Conservation (phyloP, 1,139 yeast species). For the Saccharomycopsis hybrid region DNA sequence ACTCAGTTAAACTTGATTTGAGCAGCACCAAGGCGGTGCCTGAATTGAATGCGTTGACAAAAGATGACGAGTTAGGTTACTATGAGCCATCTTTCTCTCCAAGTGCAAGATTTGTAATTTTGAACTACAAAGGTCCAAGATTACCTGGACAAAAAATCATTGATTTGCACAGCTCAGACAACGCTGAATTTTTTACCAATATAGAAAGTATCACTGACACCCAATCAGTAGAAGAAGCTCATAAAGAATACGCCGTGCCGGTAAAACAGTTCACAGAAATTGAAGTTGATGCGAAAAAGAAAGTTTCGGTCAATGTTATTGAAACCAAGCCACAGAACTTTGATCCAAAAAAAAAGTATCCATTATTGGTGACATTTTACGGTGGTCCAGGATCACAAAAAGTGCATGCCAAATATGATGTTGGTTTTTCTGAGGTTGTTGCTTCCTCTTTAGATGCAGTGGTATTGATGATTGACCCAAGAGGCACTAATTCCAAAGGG, state of each 20-base stretch:
- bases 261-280: constrained; percentile 44
- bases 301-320: constrained; percentile 50
- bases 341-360: constrained; percentile 55
- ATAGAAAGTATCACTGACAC: constrained; percentile 19
- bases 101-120: constrained; percentile 47
- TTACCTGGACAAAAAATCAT: constrained; percentile 60
- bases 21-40: constrained; percentile 16
- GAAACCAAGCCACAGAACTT: constrained; percentile 75
- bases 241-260: constrained; percentile 47
- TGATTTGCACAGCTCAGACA: constrained; percentile 28
- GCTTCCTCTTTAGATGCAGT: constrained; percentile 66
- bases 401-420: constrained; percentile 45
- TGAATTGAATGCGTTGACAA: constrained; percentile 38
- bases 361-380: constrained; percentile 75
- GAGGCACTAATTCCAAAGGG: constrained; percentile 91
- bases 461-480: constrained; percentile 80
- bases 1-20: constrained; percentile 34
- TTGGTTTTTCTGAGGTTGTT: constrained; percentile 65
- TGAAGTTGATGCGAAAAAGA: constrained; percentile 34
- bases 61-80: constrained; percentile 47
- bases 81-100: constrained; percentile 52
- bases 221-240: constrained; percentile 21
- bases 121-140: constrained; percentile 58
- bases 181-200: constrained; percentile 3
- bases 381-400: constrained; percentile 95